These are phyloP conservation scores for Apophysomyces trapeziformis DNA, from an alignment of 371 early-diverging fungal genomes.

Conservation along the genomic window DNA sequence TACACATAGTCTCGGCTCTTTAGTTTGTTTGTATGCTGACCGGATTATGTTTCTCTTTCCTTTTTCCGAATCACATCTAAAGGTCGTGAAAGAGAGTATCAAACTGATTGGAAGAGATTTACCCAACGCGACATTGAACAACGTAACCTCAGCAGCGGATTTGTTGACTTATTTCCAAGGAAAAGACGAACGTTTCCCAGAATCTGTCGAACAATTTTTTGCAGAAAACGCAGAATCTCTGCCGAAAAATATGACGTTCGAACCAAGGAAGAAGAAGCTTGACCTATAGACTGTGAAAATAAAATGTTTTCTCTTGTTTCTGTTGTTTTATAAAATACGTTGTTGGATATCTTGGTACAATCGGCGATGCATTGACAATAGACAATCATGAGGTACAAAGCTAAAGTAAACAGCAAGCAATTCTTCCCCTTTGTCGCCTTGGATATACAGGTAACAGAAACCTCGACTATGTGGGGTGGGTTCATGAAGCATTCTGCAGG, in stretches of 20 bases:
- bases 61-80: not conserved
- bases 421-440: slow-evolving; percentile 22
- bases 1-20: slow-evolving; percentile 1
- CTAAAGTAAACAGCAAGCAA: slow-evolving; percentile 43
- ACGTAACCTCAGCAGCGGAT: slow-evolving; percentile 37
- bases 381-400: slow-evolving; percentile 26
- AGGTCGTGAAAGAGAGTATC: slow-evolving; percentile 50
- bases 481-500: slow-evolving; percentile 12
- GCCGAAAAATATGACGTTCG: slow-evolving; percentile 24
- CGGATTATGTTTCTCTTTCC: not conserved
- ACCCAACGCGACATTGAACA: slow-evolving; percentile 39
- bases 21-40: not conserved
- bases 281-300: slow-evolving; percentile 3
- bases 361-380: slow-evolving; percentile 44
- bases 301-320: not conserved
- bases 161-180: slow-evolving; percentile 34
- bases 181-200: slow-evolving; percentile 5
- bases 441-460: slow-evolving; percentile 31
- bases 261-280: slow-evolving; percentile 8
- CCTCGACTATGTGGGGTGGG: slow-evolving; percentile 16
- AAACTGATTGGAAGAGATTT: slow-evolving; percentile 47
- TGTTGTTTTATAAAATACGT: slow-evolving; percentile 23
- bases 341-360: slow-evolving; percentile 42
- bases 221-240: slow-evolving; percentile 21
- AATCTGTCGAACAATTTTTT: slow-evolving; percentile 21